These are phyloP conservation scores for Ambispora gerdemannii DNA, from an alignment of 192 early-diverging fungal genomes.

Conservation along the genomic window DNA sequence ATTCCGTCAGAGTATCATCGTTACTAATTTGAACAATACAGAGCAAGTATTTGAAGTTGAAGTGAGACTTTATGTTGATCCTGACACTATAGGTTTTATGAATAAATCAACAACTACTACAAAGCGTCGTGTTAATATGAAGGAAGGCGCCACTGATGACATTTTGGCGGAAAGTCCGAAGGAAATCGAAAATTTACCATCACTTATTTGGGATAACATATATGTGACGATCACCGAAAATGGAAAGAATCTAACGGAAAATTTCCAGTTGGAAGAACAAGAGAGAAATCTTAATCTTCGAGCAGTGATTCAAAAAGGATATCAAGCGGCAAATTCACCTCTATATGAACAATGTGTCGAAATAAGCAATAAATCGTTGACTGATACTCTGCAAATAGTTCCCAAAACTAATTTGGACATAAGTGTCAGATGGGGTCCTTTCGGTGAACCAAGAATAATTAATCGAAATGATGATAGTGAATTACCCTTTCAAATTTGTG, in stretches of 20 bases:
- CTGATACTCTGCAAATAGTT: constrained; percentile 27
- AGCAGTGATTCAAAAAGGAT: constrained; percentile 30
- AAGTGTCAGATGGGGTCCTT: constrained; percentile 29
- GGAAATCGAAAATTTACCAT: constrained; percentile 8
- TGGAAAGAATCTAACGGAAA: not conserved
- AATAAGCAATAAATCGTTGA: constrained; percentile 16
- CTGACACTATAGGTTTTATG: constrained; percentile 34
- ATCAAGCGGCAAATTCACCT: not conserved
- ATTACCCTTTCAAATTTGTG: constrained; percentile 35
- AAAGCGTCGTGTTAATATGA: not conserved
- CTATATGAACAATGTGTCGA: constrained; percentile 28
- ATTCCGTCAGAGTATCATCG: constrained; percentile 56
- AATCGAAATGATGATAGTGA: constrained; percentile 28
- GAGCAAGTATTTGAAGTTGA: constrained; percentile 60
- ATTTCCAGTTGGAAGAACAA: not conserved
- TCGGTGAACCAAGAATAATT: constrained; percentile 21
- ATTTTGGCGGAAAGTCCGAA: constrained; percentile 18
- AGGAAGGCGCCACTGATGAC: not conserved
- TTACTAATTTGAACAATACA: constrained; percentile 70
- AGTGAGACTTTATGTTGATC: constrained; percentile 69
- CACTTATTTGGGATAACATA: constrained; percentile 21
- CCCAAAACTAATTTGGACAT: constrained; percentile 38
- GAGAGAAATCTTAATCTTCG: not conserved
- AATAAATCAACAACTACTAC: no score
- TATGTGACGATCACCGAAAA: not conserved